These are phyloP conservation scores for Curvularia sp. DNA, from an alignment of 2,329 filamentous ascomycete species.

Conservation along the genomic window DNA sequence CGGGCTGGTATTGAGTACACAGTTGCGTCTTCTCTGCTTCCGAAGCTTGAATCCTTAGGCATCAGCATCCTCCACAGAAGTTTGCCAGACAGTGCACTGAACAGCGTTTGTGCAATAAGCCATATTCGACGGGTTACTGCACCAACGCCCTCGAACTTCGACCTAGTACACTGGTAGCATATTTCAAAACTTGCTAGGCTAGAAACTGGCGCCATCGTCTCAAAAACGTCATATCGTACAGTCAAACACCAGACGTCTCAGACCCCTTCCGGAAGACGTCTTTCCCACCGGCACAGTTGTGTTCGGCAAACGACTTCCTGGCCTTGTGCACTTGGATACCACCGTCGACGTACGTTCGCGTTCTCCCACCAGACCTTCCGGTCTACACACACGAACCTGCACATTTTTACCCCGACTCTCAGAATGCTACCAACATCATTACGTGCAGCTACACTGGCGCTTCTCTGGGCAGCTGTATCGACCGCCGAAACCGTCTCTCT, in stretches of 20 bases:
- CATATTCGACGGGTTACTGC: constrained; percentile 19
- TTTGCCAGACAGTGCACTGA: not conserved
- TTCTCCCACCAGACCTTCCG: constrained; percentile 7
- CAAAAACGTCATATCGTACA: constrained; percentile 26
- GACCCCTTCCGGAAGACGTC: constrained; percentile 19
- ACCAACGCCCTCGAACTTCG: constrained; percentile 15
- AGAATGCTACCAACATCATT: constrained; percentile 33
- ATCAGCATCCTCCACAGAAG: constrained; percentile 1
- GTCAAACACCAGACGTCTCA: constrained; percentile 40
- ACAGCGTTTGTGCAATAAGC: constrained; percentile 23
- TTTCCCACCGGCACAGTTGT: constrained; percentile 16
- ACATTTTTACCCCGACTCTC: constrained; percentile 20
- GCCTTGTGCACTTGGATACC: constrained; percentile 21
- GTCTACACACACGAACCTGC: constrained; percentile 3
- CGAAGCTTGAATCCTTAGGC: not conserved
- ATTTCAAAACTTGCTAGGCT: constrained; percentile 29
- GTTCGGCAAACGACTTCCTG: constrained; percentile 13
- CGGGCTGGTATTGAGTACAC: constrained; percentile 14
- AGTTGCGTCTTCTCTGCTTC: constrained; percentile 11
- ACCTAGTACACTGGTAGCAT: constrained; percentile 16
- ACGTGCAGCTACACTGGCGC: constrained; percentile 27
- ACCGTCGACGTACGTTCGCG: constrained; percentile 13
- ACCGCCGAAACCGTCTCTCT: constrained; percentile 50
- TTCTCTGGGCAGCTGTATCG: constrained; percentile 31
- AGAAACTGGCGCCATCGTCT: constrained; percentile 38